Conservation (phyloP, 441 rosid genomes). For the Erodium moschatum region DNA sequence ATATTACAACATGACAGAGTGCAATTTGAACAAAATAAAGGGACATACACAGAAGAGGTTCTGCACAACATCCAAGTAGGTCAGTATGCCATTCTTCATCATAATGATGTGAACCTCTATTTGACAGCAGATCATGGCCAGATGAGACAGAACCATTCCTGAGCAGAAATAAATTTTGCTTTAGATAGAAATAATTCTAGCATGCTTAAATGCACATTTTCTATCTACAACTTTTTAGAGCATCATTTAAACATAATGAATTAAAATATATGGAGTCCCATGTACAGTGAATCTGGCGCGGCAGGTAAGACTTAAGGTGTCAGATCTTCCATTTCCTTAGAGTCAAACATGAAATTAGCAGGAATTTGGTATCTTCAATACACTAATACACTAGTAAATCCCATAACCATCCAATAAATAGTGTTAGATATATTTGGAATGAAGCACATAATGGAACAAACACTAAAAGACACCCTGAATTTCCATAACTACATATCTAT, state of each 20-base stretch:
- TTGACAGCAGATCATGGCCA: slow-evolving; percentile 53
- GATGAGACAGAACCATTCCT: slow-evolving; percentile 66
- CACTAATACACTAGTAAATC: neutral
- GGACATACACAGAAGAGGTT: slow-evolving; percentile 65
- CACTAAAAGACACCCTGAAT: too few species aligned
- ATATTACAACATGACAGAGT: neutral
- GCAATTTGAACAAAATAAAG: slow-evolving; percentile 7
- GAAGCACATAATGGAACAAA: too few species aligned
- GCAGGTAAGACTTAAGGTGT: neutral
- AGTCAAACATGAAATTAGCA: neutral
- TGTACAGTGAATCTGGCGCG: neutral
- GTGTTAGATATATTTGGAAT: too few species aligned
- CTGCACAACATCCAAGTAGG: slow-evolving; percentile 77
- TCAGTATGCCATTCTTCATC: slow-evolving; percentile 76
- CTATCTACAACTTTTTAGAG: too few species aligned
- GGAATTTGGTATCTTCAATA: neutral
- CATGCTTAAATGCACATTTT: neutral
- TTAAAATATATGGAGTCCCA: neutral
- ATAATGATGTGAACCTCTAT: slow-evolving; percentile 34
- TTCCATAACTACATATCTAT: too few species aligned
- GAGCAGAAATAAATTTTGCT: slow-evolving; percentile 24
- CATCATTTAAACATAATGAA: neutral
- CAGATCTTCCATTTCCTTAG: neutral
- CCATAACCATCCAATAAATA: neutral
- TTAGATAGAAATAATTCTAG: slow-evolving; percentile 15